phyloP scores from a whole-genome alignment of 371 early-diverging fungal species.

The Mortierella sp. region DNA sequence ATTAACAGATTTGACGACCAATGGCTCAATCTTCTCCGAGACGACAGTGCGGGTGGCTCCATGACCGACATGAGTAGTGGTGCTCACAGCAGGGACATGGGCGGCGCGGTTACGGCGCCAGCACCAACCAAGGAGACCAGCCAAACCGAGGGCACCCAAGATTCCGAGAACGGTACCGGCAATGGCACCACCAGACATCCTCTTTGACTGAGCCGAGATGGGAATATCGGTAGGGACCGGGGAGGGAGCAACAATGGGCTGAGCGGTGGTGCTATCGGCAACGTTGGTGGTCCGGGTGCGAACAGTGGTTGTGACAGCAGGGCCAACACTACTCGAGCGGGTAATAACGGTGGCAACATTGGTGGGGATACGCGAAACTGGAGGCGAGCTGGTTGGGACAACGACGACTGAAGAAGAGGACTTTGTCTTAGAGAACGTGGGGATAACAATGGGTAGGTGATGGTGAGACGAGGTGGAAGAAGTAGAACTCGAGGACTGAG shows the following conservation, averaged over 20 bases:
- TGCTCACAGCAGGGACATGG: constrained; percentile 4
- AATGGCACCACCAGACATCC: constrained; percentile 23
- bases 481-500: neutral
- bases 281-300: neutral
- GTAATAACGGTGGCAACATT: neutral
- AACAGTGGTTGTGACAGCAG: neutral
- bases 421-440: neutral
- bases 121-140: constrained; percentile 18
- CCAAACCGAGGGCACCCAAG: constrained; percentile 8
- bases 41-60: constrained; percentile 24
- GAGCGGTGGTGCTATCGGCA: neutral
- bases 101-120: constrained; percentile 24
- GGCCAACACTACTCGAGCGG: neutral
- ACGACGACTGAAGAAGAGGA: neutral
- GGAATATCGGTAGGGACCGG: neutral
- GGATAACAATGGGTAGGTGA: neutral
- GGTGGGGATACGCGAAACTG: neutral
- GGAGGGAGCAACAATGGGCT: constrained; percentile 11
- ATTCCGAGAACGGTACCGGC: constrained; percentile 30
- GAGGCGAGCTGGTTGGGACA: neutral
- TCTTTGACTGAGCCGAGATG: constrained; percentile 3
- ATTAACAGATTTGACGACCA: constrained; percentile 23
- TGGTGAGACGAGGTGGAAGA: neutral
- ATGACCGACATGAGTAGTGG: constrained; percentile 8
- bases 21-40: constrained; percentile 35